Conservation (phyloP, 305 asterid species). For the Solanum hybrid region DNA sequence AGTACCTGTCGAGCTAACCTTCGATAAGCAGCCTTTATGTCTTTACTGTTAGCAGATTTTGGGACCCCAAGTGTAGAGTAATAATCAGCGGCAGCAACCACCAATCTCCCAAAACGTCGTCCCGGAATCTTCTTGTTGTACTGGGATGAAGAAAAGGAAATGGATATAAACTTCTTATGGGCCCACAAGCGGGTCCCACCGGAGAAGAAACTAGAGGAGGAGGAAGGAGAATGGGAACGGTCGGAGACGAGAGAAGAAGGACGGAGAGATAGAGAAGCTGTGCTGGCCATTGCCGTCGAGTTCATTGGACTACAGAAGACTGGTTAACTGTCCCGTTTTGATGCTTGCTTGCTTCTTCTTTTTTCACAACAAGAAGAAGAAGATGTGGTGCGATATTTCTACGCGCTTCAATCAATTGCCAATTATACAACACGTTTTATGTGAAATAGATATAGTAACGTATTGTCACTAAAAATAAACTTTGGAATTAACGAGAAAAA, state of each 20-base stretch:
- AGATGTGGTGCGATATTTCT: constrained; percentile 9
- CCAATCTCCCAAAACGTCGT: constrained; percentile 53
- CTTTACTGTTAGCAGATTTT: constrained; percentile 73
- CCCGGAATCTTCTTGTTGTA: constrained; percentile 43
- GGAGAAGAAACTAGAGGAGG: constrained; percentile 48
- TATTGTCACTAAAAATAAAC: not conserved
- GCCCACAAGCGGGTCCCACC: constrained; percentile 37
- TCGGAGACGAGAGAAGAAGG: constrained; percentile 9
- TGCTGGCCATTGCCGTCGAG: constrained; percentile 10
- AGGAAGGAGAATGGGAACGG: constrained; percentile 28
- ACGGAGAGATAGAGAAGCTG: constrained; percentile 21
- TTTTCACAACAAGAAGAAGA: not conserved
- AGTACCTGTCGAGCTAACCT: constrained; percentile 91
- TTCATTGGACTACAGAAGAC: not conserved
- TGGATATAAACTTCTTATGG: constrained; percentile 30
- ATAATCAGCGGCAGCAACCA: constrained; percentile 83
- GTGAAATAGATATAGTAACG: not conserved
- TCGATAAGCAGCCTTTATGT: constrained; percentile 94
- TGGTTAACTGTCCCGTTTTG: not conserved
- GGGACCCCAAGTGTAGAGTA: constrained; percentile 89
- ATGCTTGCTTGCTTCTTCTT: not conserved
- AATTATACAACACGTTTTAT: not conserved
- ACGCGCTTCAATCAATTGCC: not conserved
- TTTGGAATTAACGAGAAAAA: not conserved
- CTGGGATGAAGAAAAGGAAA: constrained; percentile 41